Percentiles rank a stretch among this genome's conserved stretches.
Evolutionary conservation across 805 yeast genomes (phyloP).

Genomic region (Barnettozyma populi): DNA sequence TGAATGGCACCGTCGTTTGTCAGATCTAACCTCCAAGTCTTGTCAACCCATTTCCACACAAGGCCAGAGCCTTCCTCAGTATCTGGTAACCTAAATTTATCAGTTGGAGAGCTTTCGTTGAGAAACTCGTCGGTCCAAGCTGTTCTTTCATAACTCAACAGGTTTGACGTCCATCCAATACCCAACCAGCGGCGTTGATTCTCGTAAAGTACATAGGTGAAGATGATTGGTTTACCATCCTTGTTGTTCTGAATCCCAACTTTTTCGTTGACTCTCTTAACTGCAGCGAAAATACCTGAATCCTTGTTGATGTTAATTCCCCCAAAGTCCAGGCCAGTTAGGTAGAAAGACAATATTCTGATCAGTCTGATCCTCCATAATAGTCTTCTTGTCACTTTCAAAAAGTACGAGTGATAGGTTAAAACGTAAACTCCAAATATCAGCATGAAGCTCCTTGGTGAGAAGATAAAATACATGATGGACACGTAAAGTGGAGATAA

Average conservation of each 20-base stretch:
- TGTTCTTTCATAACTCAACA: constrained; percentile 87
- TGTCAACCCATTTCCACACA: constrained; percentile 94
- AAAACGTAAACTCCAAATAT: constrained; percentile 54
- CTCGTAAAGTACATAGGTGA: constrained; percentile 88
- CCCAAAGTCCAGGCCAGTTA: constrained; percentile 81
- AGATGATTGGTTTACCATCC: constrained; percentile 55
- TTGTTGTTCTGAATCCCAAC: constrained; percentile 27
- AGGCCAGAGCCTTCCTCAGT: constrained; percentile 61
- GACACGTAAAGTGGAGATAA: constrained; percentile 81
- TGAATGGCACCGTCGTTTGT: constrained; percentile 85
- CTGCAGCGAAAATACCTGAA: constrained; percentile 39
- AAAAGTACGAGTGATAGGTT: constrained; percentile 83
- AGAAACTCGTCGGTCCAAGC: constrained; percentile 97
- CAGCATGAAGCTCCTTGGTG: constrained; percentile 64
- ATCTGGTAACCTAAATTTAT: constrained; percentile 75
- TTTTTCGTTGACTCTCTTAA: constrained; percentile 34
- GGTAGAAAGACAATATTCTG: constrained; percentile 67
- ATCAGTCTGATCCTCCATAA: constrained; percentile 78
- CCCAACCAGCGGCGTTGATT: constrained; percentile 97
- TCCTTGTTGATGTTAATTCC: constrained; percentile 36
- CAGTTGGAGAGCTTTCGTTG: constrained; percentile 77
- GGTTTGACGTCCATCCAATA: constrained; percentile 93
- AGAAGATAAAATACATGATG: constrained; percentile 57
- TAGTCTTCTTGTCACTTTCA: constrained; percentile 74
- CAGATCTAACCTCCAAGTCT: constrained; percentile 84